Conservation (phyloP, 1,284 basidiomycete genomes). For the Laetiporus sulphureus region DNA sequence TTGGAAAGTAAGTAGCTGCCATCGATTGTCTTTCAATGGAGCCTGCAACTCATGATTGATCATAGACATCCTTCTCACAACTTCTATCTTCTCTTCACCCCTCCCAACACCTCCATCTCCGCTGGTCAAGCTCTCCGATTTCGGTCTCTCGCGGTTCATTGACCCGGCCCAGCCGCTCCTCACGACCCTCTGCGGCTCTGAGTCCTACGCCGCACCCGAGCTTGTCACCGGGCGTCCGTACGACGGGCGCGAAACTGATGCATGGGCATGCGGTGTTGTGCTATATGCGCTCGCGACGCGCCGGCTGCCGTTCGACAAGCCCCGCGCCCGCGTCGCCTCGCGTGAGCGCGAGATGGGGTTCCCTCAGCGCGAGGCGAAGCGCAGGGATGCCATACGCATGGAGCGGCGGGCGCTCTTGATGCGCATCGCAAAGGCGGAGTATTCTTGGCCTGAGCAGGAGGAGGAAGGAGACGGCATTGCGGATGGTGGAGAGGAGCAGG, state of each 20-base stretch:
- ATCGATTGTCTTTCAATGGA: no score
- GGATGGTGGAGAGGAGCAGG: slow-evolving; percentile 10
- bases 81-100: slow-evolving; percentile 27
- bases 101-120: slow-evolving; percentile 44
- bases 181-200: slow-evolving; percentile 85
- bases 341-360: slow-evolving; percentile 8
- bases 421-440: slow-evolving; percentile 75
- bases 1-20: slow-evolving; percentile 78
- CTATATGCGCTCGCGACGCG: slow-evolving; percentile 81
- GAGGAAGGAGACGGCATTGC: slow-evolving; percentile 6
- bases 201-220: slow-evolving; percentile 90
- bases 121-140: slow-evolving; percentile 85
- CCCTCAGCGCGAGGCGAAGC: slow-evolving; percentile 3
- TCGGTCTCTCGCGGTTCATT: slow-evolving; percentile 86
- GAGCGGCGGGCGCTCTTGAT: slow-evolving; percentile 52
- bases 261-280: slow-evolving; percentile 88
- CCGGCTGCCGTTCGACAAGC: slow-evolving; percentile 58
- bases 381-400: slow-evolving; percentile 4
- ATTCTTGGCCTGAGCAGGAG: slow-evolving; percentile 51
- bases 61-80: slow-evolving; percentile 49
- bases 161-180: slow-evolving; percentile 64
- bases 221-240: slow-evolving; percentile 68
- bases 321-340: slow-evolving; percentile 9
- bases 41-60: no score
- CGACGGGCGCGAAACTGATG: slow-evolving; percentile 84